Evolutionary conservation across 257 asterid species (phyloP), one percentile per base, ranked within the genome.

Genomic region (Cruciata laevipes): DNA sequence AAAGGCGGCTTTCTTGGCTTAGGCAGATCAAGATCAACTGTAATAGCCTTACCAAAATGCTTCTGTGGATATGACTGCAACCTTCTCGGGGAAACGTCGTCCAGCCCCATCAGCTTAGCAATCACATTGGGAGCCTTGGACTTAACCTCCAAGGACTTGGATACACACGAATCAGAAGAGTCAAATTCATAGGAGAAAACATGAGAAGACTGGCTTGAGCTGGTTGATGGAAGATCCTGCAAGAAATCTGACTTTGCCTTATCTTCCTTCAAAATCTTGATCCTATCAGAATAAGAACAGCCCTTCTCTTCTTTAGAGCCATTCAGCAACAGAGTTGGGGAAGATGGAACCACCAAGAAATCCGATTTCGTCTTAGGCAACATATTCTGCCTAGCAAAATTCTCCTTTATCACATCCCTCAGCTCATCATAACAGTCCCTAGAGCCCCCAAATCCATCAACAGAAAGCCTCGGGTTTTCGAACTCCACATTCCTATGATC

Each of bases 41-140:
- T 66, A 55, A 71, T 73, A 42, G 55, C 55, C 76, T 74, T 66
- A 74, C 76, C 62, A 14, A 14, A 47, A 16, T 47, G 55, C n/a
- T 47, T 47, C 55, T 47, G 55, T 3, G 55, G 55, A 47, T 47
- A 47, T 3, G 55, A 47, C 5, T 47, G 20, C 55, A 47, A 47
- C 78, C 63, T 82, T 56, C 70, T 77, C 9, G 78, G 42, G 7
- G 88, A 78, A 66, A 63, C 59, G 65, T 79, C 87, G 57, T 85
- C 95, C 59, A 89, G 62, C 37, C 96, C 96, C 96, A 89, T 89
- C 59, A 89, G 89, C 86, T 75, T 84, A 55, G 95, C 96, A 31
- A 89, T 82, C 59, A 85, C 80, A 75, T 84, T 87, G 13, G 84
- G 71, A 23, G 78, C 80, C 79, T 80, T 80, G 5, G 76, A 75